Evolutionary conservation across 768 basidiomycete species (phyloP), one percentile per base, ranked within the genome.

Genomic region (Hypsizygus marmoreus): DNA sequence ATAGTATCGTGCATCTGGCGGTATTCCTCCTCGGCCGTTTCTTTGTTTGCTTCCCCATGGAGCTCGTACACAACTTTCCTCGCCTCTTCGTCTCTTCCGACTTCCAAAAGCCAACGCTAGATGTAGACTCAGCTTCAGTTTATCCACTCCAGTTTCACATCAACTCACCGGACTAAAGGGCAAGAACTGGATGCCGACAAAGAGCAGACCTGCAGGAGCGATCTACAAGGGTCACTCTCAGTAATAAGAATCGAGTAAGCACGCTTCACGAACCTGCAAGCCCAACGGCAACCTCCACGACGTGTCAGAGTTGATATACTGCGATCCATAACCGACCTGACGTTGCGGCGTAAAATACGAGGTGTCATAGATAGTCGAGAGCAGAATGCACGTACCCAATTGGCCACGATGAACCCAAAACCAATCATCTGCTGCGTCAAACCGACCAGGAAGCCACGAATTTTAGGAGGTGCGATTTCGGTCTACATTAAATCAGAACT

Each of bases 391-490:
- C 40, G 6, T 45, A 76, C 77, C 79, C 81, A 82, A 49, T 82
- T 82, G 0, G 78, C 77, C 16, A 77, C 77, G 43, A 84, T 78
- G 53, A 82, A 82, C 5, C 82, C 82, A 33, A 81, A 68, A 4
- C 77, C 80, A 28, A 83, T 65, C 77, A 83, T 78, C 52, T 82
- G 76, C 56, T 84, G 82, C 17, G 80, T 76, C 39, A 82, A 62
- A 4, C 83, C 82, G n/a, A 83, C 81, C 37, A 85, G 66, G 44
- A 84, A 78, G 5, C 82, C 82, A 54, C 82, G 77, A 45, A 78
- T 74, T 48, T 80, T 75, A 0, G 81, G 80, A 17, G 83, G 82
- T 0, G 80, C 78, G 26, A 84, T 79, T 60, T 84, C 82, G 8
- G 81, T 82, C 79, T 83, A 51, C 3, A 22, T 8, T 22, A 37